Evolutionary conservation across 495 filamentous ascomycete species (phyloP), one percentile per base, ranked within the genome.

Genomic region (Immersiella caudata): DNA sequence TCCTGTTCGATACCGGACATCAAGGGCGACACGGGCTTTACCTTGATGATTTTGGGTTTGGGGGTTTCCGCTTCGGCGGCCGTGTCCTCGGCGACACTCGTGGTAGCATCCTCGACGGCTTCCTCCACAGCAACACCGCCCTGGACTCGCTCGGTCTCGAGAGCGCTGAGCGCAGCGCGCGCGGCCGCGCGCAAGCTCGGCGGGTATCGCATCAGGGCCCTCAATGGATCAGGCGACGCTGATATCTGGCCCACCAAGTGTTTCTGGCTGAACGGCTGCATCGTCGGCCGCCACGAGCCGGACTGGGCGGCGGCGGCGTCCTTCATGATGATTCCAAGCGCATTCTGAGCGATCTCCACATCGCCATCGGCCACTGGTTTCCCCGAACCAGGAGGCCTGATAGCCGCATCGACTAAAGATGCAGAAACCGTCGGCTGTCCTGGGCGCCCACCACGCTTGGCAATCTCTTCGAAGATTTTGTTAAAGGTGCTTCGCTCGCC

Each of bases 401-500:
- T 36, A 14, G 40, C 40, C 40, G 40, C 40, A 55, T n/a, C 16
- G 24, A 55, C 7, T 22, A n/a, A 11, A 2, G 52, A 24, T 12
- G 20, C 7, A 2, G 52, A 22, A 14, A 26, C 1, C n/a, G 21
- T 9, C 66, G 57, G 25, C 9, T 22, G 29, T 21, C 8, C 9
- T 8, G 56, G 56, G 7, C 21, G 1, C 2, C 5, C n/a, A 16
- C 74, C 69, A 25, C 75, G 69, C 0, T 64, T 69, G 29, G 79
- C 78, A 22, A 89, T 82, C 57, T 87, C 86, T 8, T 78, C 76
- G 66, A 90, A 88, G 66, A 91, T 88, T 60, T 80, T 79, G 54
- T 85, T 78, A 71, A 91, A 91, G 1, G 83, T 77, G 3, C 78
- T 76, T 35, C 79, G 74, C 70, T 91, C 88, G 0, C 76, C 58